Evolutionary conservation across 1,139 yeast species (phyloP).

Genomic region (Candida glucosophila): DNA sequence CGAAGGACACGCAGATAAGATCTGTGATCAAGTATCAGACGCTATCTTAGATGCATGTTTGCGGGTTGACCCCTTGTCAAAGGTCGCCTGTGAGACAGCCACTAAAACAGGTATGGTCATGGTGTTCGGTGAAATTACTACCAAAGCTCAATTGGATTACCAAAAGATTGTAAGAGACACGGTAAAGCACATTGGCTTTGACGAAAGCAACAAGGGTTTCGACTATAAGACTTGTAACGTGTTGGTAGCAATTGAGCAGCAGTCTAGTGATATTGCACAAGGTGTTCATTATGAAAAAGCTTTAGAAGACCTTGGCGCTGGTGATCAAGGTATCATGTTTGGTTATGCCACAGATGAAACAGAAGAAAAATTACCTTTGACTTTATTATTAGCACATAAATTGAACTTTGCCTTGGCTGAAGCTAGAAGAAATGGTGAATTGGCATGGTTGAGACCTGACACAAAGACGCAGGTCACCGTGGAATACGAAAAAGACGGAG

Average conservation of each 20-base stretch:
- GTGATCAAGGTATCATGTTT: conserved; percentile 99
- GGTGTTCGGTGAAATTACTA: conserved; percentile 99
- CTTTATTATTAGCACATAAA: conserved; percentile 89
- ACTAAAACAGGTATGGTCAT: conserved; percentile 98
- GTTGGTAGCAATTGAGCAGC: conserved; percentile 98
- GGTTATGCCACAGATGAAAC: conserved; percentile 99
- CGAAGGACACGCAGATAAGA: conserved; percentile 99
- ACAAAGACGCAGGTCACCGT: conserved; percentile 99
- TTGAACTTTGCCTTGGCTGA: conserved; percentile 94
- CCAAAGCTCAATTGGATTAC: conserved; percentile 90
- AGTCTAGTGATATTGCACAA: conserved; percentile 98
- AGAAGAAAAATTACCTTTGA: conserved; percentile 93
- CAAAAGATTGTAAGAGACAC: conserved; percentile 97
- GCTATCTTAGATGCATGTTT: conserved; percentile 98
- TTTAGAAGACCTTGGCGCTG: conserved; percentile 97
- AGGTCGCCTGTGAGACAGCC: conserved; percentile 99
- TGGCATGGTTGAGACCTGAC: conserved; percentile 98
- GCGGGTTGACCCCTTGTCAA: conserved; percentile 90
- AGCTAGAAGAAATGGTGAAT: conserved; percentile 93
- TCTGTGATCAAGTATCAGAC: conserved; percentile 98
- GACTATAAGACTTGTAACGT: conserved; percentile 99
- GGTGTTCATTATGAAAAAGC: conserved; percentile 98
- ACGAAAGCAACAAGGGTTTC: conserved; percentile 90
- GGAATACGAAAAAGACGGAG: conserved; percentile 88
- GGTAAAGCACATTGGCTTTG: conserved; percentile 97